These are phyloP conservation scores for Solanum gandarillasii DNA, from an alignment of 257 asterid species.

Conservation along the genomic window DNA sequence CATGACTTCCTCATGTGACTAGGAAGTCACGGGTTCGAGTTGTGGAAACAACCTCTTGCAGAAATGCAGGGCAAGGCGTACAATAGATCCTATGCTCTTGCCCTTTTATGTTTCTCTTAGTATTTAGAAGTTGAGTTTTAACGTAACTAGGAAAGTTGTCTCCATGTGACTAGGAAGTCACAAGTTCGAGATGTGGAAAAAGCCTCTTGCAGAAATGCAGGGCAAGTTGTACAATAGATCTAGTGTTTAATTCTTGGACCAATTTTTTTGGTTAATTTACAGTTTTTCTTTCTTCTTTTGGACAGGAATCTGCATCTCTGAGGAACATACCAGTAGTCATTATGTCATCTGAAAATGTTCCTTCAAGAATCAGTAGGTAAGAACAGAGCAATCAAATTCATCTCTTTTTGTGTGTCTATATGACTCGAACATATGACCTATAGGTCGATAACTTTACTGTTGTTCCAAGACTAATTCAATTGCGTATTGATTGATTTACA, in stretches of 20 bases:
- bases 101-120: no score
- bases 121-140: no score
- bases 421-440: background rate
- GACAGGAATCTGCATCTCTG: constrained; percentile 17
- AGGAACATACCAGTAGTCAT: constrained; percentile 21
- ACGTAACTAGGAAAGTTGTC: background rate
- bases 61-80: background rate
- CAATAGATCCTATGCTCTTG: no score
- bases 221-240: background rate
- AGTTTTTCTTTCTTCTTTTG: background rate
- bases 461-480: background rate
- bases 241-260: background rate
- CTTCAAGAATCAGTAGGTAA: constrained; percentile 16
- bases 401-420: background rate
- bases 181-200: no score
- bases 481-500: background rate
- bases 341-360: constrained; percentile 15
- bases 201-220: no score
- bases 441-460: background rate
- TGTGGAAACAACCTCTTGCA: background rate
- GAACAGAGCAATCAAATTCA: background rate
- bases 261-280: background rate
- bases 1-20: no score
- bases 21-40: fast-evolving
- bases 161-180: no score